Base-by-base conservation (phyloP, 2,329 filamentous ascomycete genomes). In the Neoscytalidium dimidiatum region DNA sequence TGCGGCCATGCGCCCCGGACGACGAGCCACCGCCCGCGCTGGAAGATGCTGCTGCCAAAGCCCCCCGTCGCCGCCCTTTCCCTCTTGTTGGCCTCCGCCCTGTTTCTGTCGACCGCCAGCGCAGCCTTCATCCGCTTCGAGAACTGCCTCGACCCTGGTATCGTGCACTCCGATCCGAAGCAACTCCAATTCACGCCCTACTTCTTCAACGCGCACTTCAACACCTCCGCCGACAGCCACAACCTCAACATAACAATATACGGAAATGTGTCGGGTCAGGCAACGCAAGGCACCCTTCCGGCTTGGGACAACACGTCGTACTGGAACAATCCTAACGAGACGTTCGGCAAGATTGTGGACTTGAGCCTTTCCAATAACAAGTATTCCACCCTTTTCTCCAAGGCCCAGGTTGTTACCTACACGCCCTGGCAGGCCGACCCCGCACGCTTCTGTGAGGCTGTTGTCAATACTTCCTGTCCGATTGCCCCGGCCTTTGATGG, bases 201-300 rank as follows among this genome's bases (percentile, higher is more conserved):
- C 38, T 88, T 86, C 70, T 86, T 95, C 65, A 88, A 91, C 71
- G 94, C 92, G 64, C 79, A 81, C 21, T 96, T 96, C 81, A 85
- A 92, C 71, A 83, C 85, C 29, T 76, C 80, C 14, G 80, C 85
- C 68, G 75, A 85, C 4, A 83, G 80, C 58, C 87, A 94, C 73
- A 86, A 84, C 44, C 83, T 99, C 56, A 88, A 86, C 68, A 81
- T 97, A 64, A 95, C 88, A 1, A 85, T 97, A 52, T 98, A 92
- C 81, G 94, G 94, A 60, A 97, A 98, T 77, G 92, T 98, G 31
- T 91, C 90, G 8, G 95, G 95, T 52, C 87, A 89, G 58, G 83
- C 85, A 49, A 82, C 83, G 2, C 73, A 79, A 13, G 80, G 81
- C n/a, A 66, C 78, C 2, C 85, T 92, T 62, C 92, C 92, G 35